Conservation (phyloP, 495 filamentous ascomycete genomes). For the Aspergillus cristatus region DNA sequence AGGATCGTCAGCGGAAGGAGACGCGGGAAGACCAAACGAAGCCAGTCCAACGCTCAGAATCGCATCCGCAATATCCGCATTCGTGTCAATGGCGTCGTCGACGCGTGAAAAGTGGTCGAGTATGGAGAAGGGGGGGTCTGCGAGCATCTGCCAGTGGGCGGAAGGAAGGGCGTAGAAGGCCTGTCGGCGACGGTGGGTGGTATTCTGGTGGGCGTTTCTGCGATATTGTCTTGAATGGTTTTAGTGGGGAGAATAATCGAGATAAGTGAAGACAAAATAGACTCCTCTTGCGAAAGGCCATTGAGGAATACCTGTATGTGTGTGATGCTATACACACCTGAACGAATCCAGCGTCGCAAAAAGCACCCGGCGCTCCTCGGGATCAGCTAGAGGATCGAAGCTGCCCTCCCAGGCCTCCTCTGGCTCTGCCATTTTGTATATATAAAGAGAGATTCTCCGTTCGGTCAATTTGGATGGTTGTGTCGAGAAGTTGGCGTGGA, state of each 20-base stretch:
- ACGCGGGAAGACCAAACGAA: slow-evolving; percentile 47
- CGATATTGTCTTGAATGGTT: slow-evolving; percentile 64
- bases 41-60: slow-evolving; percentile 61
- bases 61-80: slow-evolving; percentile 70
- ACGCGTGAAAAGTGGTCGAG: slow-evolving; percentile 65
- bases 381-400: slow-evolving; percentile 55
- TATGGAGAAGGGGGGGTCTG: slow-evolving; percentile 70
- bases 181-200: slow-evolving; percentile 80
- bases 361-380: slow-evolving; percentile 66
- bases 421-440: slow-evolving; percentile 1
- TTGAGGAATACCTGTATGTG: no score
- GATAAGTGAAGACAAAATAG: not conserved
- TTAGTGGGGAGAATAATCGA: not conserved
- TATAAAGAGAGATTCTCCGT: not conserved
- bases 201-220: slow-evolving; percentile 70
- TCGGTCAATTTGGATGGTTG: not conserved
- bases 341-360: slow-evolving; percentile 78
- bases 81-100: slow-evolving; percentile 81
- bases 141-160: slow-evolving; percentile 70
- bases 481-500: no score
- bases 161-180: slow-evolving; percentile 86
- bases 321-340: slow-evolving; percentile 48
- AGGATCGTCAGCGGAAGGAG: slow-evolving; percentile 22
- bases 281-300: no score
- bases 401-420: slow-evolving; percentile 46